phyloP scores from a whole-genome alignment of 768 basidiomycete genomes.

The Leccinum boreale region DNA sequence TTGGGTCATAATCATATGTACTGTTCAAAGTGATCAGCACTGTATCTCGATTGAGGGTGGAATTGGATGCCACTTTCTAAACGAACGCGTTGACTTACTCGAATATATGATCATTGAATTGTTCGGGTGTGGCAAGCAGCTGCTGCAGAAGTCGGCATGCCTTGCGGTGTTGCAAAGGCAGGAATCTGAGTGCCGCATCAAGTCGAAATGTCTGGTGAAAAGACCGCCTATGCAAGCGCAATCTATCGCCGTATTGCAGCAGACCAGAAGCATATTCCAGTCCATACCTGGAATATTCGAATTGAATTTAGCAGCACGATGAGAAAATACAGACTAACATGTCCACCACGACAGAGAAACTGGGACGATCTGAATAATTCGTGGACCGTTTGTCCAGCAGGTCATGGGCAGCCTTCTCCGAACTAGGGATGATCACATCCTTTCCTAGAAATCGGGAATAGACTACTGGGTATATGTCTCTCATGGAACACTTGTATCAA shows the following conservation, averaged over 20 bases:
- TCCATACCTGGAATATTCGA: constrained; percentile 1
- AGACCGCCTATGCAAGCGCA: constrained; percentile 17
- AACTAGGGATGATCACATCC: constrained; percentile 44
- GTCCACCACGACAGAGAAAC: constrained; percentile 2
- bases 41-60: background rate
- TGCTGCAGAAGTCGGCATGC: constrained; percentile 28
- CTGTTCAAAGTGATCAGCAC: background rate
- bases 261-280: constrained; percentile 5
- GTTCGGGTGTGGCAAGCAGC: constrained; percentile 31
- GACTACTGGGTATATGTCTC: constrained; percentile 36
- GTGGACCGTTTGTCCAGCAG: constrained; percentile 43
- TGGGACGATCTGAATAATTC: constrained; percentile 48
- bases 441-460: constrained; percentile 45
- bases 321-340: background rate
- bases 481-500: constrained; percentile 31
- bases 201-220: constrained; percentile 13
- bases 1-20: constrained; percentile 5
- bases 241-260: constrained; percentile 17
- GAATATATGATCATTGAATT: constrained; percentile 28
- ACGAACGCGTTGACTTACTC: constrained; percentile 17
- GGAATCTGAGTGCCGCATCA: constrained; percentile 16
- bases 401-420: constrained; percentile 38
- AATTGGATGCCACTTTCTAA: background rate
- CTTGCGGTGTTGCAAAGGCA: constrained; percentile 25
- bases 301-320: background rate